Conservation (phyloP, 148 eudicot genomes). For the Chenopodium album region DNA sequence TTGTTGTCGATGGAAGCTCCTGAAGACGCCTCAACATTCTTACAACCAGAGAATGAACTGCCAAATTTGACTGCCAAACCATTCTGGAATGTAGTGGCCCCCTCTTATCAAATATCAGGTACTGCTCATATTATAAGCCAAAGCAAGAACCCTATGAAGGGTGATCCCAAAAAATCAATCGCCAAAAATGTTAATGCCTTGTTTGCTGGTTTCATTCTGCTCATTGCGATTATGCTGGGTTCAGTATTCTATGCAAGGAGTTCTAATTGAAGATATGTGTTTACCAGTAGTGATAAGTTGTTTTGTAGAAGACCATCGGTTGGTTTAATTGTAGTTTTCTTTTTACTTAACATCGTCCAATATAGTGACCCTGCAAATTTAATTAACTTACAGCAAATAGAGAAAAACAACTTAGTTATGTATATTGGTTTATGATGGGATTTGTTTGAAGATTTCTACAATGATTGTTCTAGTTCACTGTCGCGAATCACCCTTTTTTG, state of each 20-base stretch:
- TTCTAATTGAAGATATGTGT: constrained; percentile 11
- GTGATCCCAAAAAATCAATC: constrained; percentile 17
- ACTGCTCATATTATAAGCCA: constrained; percentile 23
- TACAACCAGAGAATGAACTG: constrained; percentile 63
- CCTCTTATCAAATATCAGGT: constrained; percentile 31
- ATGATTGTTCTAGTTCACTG: not conserved
- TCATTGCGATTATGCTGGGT: constrained; percentile 54
- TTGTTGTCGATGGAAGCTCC: constrained; percentile 72
- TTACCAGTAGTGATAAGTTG: not conserved
- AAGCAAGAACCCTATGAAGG: constrained; percentile 9
- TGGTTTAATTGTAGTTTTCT: not conserved
- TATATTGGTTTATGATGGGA: not conserved
- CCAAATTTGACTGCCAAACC: constrained; percentile 40
- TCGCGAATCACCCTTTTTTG: not conserved
- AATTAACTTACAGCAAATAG: not conserved
- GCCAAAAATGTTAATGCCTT: constrained; percentile 27
- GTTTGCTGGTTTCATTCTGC: constrained; percentile 46
- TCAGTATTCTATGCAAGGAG: constrained; percentile 34
- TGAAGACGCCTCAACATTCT: constrained; percentile 41
- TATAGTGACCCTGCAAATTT: not conserved
- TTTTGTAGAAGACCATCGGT: not conserved
- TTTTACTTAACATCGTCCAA: not conserved
- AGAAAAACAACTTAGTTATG: not conserved
- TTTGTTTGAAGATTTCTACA: not conserved
- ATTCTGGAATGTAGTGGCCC: constrained; percentile 55